These are phyloP conservation scores for Neurospora sp. DNA, from an alignment of 495 filamentous ascomycete species.

Conservation along the genomic window DNA sequence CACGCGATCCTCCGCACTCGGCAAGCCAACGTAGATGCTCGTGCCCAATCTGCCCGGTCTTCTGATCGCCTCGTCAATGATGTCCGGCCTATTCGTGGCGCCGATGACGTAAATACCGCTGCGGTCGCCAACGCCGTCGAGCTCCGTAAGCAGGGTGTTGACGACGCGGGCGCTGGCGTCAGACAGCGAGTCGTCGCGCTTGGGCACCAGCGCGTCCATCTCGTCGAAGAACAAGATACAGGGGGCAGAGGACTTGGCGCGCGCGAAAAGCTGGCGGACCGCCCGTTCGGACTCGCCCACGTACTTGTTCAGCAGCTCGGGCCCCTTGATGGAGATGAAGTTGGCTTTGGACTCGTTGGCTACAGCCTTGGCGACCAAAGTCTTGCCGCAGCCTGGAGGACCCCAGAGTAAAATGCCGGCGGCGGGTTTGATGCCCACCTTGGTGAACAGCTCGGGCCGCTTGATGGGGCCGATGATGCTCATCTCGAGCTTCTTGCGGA, in stretches of 20 bases:
- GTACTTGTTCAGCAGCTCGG: conserved; percentile 89
- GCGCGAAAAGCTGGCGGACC: conserved; percentile 83
- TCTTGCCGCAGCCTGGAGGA: conserved; percentile 94
- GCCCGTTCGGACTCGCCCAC: conserved; percentile 92
- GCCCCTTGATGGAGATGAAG: conserved; percentile 96
- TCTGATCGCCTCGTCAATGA: conserved; percentile 93
- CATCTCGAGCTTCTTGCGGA: conserved; percentile 73
- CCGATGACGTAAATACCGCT: conserved; percentile 89
- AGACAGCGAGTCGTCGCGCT: conserved; percentile 67
- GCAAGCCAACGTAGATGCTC: conserved; percentile 82
- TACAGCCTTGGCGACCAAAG: conserved; percentile 88
- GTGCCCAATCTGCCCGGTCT: conserved; percentile 86
- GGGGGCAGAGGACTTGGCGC: conserved; percentile 75
- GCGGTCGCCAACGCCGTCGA: conserved; percentile 76
- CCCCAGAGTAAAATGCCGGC: conserved; percentile 94
- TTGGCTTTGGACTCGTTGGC: conserved; percentile 93
- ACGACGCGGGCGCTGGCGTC: conserved; percentile 85
- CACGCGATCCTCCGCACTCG: conserved; percentile 64
- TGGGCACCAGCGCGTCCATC: conserved; percentile 82
- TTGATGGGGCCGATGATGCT: conserved; percentile 92
- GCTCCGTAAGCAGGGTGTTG: conserved; percentile 92
- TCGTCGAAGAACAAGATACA: conserved; percentile 99
- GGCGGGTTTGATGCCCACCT: conserved; percentile 77
- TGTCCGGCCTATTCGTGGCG: conserved; percentile 90
- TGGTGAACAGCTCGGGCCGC: conserved; percentile 65